Percentiles rank a stretch among this genome's conserved stretches.
Evolutionary conservation across 805 yeast genomes (phyloP).

Genomic region (Maudiozyma saulgeensis): DNA sequence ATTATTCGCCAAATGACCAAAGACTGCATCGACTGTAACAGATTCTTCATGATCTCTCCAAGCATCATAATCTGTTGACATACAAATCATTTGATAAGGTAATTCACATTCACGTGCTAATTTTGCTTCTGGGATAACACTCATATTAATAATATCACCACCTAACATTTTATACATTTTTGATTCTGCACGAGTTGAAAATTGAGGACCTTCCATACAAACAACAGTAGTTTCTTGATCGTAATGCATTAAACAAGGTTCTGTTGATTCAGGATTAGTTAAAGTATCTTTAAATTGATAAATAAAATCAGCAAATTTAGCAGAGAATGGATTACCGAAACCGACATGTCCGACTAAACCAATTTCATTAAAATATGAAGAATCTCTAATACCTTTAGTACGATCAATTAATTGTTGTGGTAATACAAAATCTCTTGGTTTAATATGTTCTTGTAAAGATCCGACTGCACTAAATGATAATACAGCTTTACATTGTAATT

Average conservation of each 20-base stretch:
- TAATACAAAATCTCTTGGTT: slow-evolving; percentile 92
- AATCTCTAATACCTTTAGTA: slow-evolving; percentile 87
- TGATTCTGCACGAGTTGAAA: slow-evolving; percentile 94
- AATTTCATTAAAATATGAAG: slow-evolving; percentile 72
- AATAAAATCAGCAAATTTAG: slow-evolving; percentile 56
- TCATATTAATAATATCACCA: slow-evolving; percentile 94
- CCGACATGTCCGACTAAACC: slow-evolving; percentile 97
- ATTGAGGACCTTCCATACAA: slow-evolving; percentile 99
- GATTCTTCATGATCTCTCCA: slow-evolving; percentile 96
- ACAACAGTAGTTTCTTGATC: slow-evolving; percentile 72
- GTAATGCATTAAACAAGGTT: slow-evolving; percentile 59
- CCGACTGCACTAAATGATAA: slow-evolving; percentile 96
- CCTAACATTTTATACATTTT: slow-evolving; percentile 79
- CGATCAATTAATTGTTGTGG: slow-evolving; percentile 96
- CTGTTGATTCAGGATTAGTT: slow-evolving; percentile 40
- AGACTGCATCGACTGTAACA: slow-evolving; percentile 95
- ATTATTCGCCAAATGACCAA: slow-evolving; percentile 82
- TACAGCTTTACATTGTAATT: slow-evolving; percentile 75
- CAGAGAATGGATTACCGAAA: slow-evolving; percentile 94
- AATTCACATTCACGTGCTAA: slow-evolving; percentile 96
- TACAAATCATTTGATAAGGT: slow-evolving; percentile 94
- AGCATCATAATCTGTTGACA: slow-evolving; percentile 98
- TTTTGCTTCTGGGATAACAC: slow-evolving; percentile 93
- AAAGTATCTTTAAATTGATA: slow-evolving; percentile 49
- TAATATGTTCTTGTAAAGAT: slow-evolving; percentile 77